Percentiles rank a stretch among this genome's conserved stretches.
These are phyloP conservation scores for Globisporangium spiculum DNA, from an alignment of 352 stramenopile species.

Conservation along the genomic window DNA sequence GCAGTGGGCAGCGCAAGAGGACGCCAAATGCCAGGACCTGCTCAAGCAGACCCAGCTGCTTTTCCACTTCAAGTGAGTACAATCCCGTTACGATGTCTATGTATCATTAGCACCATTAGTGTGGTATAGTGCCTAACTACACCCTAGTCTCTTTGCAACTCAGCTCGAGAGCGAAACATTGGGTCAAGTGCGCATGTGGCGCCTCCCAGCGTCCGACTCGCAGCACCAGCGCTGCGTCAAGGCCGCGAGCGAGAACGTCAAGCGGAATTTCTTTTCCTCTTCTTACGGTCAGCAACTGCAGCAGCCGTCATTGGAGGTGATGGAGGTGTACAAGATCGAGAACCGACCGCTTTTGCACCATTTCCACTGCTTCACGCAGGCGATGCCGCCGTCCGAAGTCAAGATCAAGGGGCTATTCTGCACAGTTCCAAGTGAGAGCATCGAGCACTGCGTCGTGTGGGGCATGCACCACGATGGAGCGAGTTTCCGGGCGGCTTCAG, in stretches of 20 bases:
- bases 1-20: conserved; percentile 29
- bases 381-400: conserved; percentile 14
- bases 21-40: conserved; percentile 27
- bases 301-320: conserved; percentile 38
- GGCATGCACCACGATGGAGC: conserved; percentile 43
- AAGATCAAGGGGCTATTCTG: conserved; percentile 85
- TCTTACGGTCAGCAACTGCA: not conserved
- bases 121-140: not conserved
- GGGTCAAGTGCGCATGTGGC: conserved; percentile 46
- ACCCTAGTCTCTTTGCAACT: conserved; percentile 47
- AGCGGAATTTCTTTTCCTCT: conserved; percentile 39
- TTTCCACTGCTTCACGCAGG: conserved; percentile 49
- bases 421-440: conserved; percentile 40
- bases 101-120: not conserved
- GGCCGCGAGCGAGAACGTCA: conserved; percentile 70
- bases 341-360: conserved; percentile 52
- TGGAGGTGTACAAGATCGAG: conserved; percentile 82
- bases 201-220: conserved; percentile 38
- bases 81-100: not conserved
- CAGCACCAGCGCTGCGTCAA: conserved; percentile 62
- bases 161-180: conserved; percentile 68
- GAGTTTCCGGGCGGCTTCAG: not conserved
- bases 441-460: conserved; percentile 60
- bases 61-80: conserved; percentile 42
- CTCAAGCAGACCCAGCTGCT: conserved; percentile 33